Base-by-base conservation (phyloP, 2,329 filamentous ascomycete genomes). In the Pyricularia sp. region DNA sequence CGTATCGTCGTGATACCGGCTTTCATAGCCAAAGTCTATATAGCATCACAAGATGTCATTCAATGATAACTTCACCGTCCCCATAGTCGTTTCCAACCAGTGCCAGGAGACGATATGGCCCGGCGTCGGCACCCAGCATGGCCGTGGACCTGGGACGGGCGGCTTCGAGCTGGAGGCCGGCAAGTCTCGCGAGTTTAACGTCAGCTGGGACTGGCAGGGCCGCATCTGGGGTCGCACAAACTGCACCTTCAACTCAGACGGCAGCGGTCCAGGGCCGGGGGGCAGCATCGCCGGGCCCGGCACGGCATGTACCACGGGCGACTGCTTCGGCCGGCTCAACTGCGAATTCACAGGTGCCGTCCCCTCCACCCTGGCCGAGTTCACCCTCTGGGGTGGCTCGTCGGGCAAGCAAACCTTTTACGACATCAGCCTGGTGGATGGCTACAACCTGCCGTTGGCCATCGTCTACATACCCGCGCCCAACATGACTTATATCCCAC, bases 221-320 rank as follows among this genome's bases (percentile, higher is more conserved):
- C 86, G 92, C 68, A 82, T 95, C 31, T 95, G 92, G 92, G 92
- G 89, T 14, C 84, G 92, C 68, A 94, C 92, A 23, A 95, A 95
- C 76, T 96, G 92, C 79, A 91, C 86, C 58, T 92, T 93, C 77
- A 87, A 89, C 73, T 82, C 82, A 20, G 84, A 88, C 65, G 90
- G 89, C 1, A 87, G 83, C 67, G 81, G 78, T n/a, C 79, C 84
- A 25, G 78, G 71, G 59, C 68, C 68, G n/a, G 71, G 71, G 25
- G 74, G 74, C 31, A 63, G 66, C 14, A 71, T 79, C 26, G 81
- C 80, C 72, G 82, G 81, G 50, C 75, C 77, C n/a, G 82, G 83
- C 10, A 79, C 78, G 63, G 88, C 90, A 26, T 95, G 92, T 78
- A 77, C 82, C 67, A 93, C 92, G 2, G 92, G 92, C 9, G 92